Conservation (phyloP, 176 grass and related monocot species). For the Musa beccarii region DNA sequence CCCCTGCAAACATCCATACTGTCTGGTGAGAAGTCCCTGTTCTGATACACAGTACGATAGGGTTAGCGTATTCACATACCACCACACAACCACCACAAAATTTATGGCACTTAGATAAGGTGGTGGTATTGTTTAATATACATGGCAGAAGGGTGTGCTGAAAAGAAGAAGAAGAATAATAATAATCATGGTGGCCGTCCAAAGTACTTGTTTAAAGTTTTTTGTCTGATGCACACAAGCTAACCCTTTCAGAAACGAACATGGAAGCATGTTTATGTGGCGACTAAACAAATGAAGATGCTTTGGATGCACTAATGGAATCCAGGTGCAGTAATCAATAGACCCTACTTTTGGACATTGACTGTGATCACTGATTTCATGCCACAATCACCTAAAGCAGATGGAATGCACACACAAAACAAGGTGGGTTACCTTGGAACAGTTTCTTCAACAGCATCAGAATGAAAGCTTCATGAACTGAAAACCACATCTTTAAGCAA, state of each 20-base stretch:
- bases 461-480: no score
- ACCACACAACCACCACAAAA: no score
- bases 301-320: not conserved
- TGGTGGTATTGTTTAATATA: not conserved
- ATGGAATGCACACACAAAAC: not conserved
- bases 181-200: not conserved
- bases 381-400: not conserved
- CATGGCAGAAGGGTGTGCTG: not conserved
- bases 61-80: no score
- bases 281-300: not conserved
- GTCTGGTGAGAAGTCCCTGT: not conserved
- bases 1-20: not conserved
- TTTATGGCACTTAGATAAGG: no score
- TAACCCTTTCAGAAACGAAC: not conserved
- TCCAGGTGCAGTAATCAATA: not conserved
- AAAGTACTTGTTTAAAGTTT: not conserved
- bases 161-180: not conserved
- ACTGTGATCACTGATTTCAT: constrained; percentile 9
- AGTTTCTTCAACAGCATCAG: not conserved
- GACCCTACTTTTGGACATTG: not conserved
- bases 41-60: no score
- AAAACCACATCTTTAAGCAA: constrained; percentile 4
- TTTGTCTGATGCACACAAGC: not conserved
- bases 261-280: not conserved
- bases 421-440: not conserved